Evolutionary conservation across 805 yeast species (phyloP).

Genomic region (Starmerella asiatica): DNA sequence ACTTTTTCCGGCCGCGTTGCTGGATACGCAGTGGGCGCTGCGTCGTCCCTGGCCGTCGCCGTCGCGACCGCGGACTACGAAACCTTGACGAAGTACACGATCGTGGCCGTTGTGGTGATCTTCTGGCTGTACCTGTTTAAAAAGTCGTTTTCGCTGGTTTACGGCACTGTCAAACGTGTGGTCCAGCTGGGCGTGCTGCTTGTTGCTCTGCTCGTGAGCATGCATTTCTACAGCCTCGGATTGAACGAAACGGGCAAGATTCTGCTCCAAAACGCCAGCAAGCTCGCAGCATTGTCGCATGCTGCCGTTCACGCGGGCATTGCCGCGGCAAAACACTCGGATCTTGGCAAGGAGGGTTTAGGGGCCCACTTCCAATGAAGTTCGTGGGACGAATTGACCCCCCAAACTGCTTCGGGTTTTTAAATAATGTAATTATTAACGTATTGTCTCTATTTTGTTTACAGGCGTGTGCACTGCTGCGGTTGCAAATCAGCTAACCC

Average conservation of each 20-base stretch:
- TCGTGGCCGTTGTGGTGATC: background rate
- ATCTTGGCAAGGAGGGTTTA: too few species aligned
- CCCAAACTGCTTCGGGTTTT: too few species aligned
- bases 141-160: background rate
- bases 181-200: background rate
- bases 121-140: background rate
- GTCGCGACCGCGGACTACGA: background rate
- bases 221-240: slow-evolving; percentile 1
- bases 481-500: too few species aligned
- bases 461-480: too few species aligned
- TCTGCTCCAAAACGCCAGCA: background rate
- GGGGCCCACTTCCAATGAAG: too few species aligned
- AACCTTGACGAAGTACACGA: background rate
- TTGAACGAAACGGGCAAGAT: background rate
- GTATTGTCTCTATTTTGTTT: too few species aligned
- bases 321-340: background rate
- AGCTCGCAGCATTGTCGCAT: background rate
- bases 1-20: background rate
- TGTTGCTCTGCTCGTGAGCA: background rate
- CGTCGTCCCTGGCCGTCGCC: background rate
- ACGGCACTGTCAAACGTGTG: background rate
- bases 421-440: too few species aligned
- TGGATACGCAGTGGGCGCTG: background rate
- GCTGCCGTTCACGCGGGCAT: background rate
- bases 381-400: too few species aligned